Conservation (phyloP, 2,329 filamentous ascomycete genomes). For the Didymella arachidicola region DNA sequence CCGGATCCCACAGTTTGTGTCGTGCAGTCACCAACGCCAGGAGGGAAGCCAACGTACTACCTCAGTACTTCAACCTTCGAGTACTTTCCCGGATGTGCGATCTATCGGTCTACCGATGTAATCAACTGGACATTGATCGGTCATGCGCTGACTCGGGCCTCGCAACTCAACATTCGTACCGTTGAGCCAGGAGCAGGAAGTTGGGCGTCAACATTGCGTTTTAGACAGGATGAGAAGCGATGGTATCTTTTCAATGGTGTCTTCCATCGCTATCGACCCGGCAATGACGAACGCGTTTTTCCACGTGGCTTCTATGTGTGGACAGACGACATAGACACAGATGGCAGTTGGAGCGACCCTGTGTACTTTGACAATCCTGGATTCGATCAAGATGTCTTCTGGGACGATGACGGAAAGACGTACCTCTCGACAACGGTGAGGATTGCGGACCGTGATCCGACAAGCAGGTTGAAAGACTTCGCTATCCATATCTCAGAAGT, state of each 20-base stretch:
- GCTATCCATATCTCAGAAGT: slow-evolving; percentile 44
- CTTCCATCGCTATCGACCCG: slow-evolving; percentile 34
- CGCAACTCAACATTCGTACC: slow-evolving; percentile 48
- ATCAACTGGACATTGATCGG: slow-evolving; percentile 59
- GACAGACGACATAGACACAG: slow-evolving; percentile 29
- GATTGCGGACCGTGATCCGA: slow-evolving; percentile 25
- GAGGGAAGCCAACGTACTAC: slow-evolving; percentile 16
- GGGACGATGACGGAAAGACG: slow-evolving; percentile 62
- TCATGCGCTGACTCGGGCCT: slow-evolving; percentile 46
- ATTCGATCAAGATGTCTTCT: slow-evolving; percentile 53
- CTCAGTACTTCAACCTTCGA: slow-evolving; percentile 59
- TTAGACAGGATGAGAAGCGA: slow-evolving; percentile 20
- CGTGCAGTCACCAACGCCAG: slow-evolving; percentile 9
- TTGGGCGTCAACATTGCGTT: slow-evolving; percentile 36
- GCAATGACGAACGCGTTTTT: slow-evolving; percentile 50
- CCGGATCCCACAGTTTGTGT: slow-evolving; percentile 57
- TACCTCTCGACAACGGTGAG: slow-evolving; percentile 49
- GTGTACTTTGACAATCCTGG: slow-evolving; percentile 36
- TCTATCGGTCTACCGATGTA: slow-evolving; percentile 61
- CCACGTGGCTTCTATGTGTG: slow-evolving; percentile 59
- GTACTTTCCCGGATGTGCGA: slow-evolving; percentile 60
- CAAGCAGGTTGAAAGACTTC: slow-evolving; percentile 33
- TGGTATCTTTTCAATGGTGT: slow-evolving; percentile 38
- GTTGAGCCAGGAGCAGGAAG: slow-evolving; percentile 34
- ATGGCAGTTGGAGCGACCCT: slow-evolving; percentile 33